Conservation (phyloP, 768 basidiomycete genomes). For the Podaxis rugospora region DNA sequence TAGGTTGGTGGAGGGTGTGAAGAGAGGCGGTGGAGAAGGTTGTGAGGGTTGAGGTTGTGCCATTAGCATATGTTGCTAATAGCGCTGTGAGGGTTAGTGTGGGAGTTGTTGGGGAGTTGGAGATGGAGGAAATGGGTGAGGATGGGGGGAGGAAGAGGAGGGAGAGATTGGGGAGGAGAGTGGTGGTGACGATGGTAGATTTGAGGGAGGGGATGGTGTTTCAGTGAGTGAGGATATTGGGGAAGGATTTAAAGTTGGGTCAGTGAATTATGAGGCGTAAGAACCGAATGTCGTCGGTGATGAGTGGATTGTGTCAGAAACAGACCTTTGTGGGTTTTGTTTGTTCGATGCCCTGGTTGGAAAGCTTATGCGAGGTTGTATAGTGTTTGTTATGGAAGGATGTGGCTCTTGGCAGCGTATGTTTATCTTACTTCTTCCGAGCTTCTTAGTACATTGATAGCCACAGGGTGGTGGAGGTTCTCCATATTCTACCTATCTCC, state of each 20-base stretch:
- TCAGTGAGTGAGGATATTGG: not conserved
- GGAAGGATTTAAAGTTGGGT: slow-evolving; percentile 5
- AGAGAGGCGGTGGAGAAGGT: slow-evolving; percentile 40
- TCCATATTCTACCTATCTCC: slow-evolving; percentile 47
- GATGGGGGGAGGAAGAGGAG: slow-evolving; percentile 12
- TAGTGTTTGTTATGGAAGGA: slow-evolving; percentile 59
- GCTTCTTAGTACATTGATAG: not conserved
- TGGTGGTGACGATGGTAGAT: slow-evolving; percentile 1
- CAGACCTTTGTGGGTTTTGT: slow-evolving; percentile 30
- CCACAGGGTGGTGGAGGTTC: slow-evolving; percentile 55
- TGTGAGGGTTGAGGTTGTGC: slow-evolving; percentile 52
- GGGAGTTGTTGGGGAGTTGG: slow-evolving; percentile 54
- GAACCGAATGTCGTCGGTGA: slow-evolving; percentile 29
- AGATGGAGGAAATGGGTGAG: slow-evolving; percentile 7
- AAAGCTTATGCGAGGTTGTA: not conserved
- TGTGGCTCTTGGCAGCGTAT: slow-evolving; percentile 51
- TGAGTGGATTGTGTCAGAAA: slow-evolving; percentile 42
- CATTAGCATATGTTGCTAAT: slow-evolving; percentile 44
- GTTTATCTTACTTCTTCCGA: not conserved
- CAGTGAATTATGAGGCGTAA: slow-evolving; percentile 30
- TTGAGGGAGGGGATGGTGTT: slow-evolving; percentile 11
- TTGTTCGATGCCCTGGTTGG: not conserved
- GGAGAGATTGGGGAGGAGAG: slow-evolving; percentile 4
- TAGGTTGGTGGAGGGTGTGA: slow-evolving; percentile 25
- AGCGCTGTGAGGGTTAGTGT: slow-evolving; percentile 52